phyloP scores from a whole-genome alignment of 768 basidiomycete genomes.

The Udeniomyces megalosporus region DNA sequence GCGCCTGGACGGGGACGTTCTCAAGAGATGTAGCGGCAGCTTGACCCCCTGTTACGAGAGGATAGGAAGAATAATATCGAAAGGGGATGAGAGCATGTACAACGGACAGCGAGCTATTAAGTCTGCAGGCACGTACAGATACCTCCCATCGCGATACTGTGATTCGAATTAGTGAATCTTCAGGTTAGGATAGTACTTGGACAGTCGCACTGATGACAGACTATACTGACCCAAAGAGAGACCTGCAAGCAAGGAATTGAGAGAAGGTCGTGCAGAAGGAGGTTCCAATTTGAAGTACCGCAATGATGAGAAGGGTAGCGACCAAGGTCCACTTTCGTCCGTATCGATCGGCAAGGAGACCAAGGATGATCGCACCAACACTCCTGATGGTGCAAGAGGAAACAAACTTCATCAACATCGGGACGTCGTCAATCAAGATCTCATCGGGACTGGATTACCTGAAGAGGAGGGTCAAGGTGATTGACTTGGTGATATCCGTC shows the following conservation, averaged over 20 bases:
- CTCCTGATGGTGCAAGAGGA: too few species aligned
- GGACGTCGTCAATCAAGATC: too few species aligned
- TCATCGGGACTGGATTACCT: too few species aligned
- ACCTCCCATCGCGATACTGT: conserved; percentile 59
- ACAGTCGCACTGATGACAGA: too few species aligned
- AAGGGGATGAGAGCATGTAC: neutral
- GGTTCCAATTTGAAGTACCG: conserved; percentile 56
- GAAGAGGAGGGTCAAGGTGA: conserved; percentile 86
- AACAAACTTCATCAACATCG: too few species aligned
- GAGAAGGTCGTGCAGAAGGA: conserved; percentile 62
- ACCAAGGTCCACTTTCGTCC: conserved; percentile 91
- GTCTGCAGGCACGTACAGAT: conserved; percentile 37
- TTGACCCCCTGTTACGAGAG: neutral
- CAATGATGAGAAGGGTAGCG: conserved; percentile 52
- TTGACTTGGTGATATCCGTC: conserved; percentile 31
- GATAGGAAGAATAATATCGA: neutral
- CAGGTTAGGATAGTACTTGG: too few species aligned
- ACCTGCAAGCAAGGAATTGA: conserved; percentile 49
- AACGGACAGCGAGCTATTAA: conserved; percentile 40
- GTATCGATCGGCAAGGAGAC: conserved; percentile 53
- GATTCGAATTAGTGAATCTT: too few species aligned
- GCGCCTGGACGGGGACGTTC: conserved; percentile 68
- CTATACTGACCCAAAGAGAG: conserved; percentile 17
- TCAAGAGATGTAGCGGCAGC: conserved; percentile 56
- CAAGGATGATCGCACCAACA: conserved; percentile 51